Conservation (phyloP, 768 basidiomycete genomes). For the Tulasnella sp. region DNA sequence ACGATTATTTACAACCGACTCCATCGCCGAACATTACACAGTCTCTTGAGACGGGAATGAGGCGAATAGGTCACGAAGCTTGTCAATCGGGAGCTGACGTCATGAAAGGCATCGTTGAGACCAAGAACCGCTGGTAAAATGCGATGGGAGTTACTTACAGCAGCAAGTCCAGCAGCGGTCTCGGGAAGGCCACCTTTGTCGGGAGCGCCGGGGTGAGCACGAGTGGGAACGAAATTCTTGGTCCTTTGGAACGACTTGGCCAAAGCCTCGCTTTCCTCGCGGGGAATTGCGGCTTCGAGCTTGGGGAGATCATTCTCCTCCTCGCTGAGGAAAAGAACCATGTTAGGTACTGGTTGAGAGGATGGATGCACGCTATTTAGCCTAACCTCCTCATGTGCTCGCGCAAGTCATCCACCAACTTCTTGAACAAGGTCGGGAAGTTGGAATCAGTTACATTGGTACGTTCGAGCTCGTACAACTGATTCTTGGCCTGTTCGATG, state of each 20-base stretch:
- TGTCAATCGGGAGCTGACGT: conserved; percentile 57
- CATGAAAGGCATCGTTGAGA: not conserved
- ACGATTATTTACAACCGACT: not conserved
- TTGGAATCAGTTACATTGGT: conserved; percentile 45
- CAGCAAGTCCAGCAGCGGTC: conserved; percentile 59
- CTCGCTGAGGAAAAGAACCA: conserved; percentile 45
- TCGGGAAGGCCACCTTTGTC: conserved; percentile 66
- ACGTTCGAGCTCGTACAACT: conserved; percentile 53
- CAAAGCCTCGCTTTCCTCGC: conserved; percentile 50
- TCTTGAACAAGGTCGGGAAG: conserved; percentile 43
- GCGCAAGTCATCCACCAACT: conserved; percentile 27
- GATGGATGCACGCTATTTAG: conserved; percentile 52
- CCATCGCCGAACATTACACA: not conserved
- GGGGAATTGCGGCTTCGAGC: conserved; percentile 45
- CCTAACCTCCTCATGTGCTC: conserved; percentile 49
- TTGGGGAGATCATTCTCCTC: conserved; percentile 60
- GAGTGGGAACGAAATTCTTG: conserved; percentile 66
- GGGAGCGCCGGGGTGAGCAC: conserved; percentile 57
- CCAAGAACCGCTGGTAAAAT: too few relatives aligned
- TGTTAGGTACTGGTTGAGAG: not conserved
- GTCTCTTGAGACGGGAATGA: conserved; percentile 49
- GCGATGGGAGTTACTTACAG: conserved; percentile 30
- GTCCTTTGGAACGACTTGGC: conserved; percentile 57
- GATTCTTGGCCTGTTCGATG: conserved; percentile 46
- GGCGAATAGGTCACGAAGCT: conserved; percentile 59